Percentiles rank a stretch among this genome's conserved stretches.
Conservation (phyloP, 2,329 filamentous ascomycete genomes). For the Penicillium sp. region DNA sequence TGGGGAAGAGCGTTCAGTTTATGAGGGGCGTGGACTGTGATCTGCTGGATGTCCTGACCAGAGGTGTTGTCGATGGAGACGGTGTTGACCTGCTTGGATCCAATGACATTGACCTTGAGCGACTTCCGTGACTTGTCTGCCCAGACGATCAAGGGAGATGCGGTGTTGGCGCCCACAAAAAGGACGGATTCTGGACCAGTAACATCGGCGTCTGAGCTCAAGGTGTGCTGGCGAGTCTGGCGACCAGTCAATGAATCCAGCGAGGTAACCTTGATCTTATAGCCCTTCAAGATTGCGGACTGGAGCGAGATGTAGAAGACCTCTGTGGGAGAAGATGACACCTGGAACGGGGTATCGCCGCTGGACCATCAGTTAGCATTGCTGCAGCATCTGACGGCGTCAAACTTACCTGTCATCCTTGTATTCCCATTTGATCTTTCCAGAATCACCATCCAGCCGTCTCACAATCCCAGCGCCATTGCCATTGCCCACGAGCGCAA, state of each 20-base stretch:
- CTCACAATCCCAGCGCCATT: conserved; percentile 55
- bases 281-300: conserved; percentile 59
- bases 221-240: conserved; percentile 64
- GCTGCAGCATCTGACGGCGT: not conserved
- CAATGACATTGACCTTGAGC: conserved; percentile 45
- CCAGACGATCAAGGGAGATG: conserved; percentile 43
- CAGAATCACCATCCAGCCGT: conserved; percentile 67
- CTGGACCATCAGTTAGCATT: conserved; percentile 36
- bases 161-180: conserved; percentile 40
- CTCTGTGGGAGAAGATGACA: conserved; percentile 62
- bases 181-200: conserved; percentile 38
- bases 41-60: conserved; percentile 49
- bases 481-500: conserved; percentile 59
- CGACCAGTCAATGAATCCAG: conserved; percentile 70
- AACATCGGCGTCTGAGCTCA: conserved; percentile 72
- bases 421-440: conserved; percentile 73
- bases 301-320: conserved; percentile 76
- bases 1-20: conserved; percentile 68
- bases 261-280: conserved; percentile 70
- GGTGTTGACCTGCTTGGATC: conserved; percentile 39
- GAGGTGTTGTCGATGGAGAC: conserved; percentile 40
- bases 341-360: conserved; percentile 69
- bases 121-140: conserved; percentile 42
- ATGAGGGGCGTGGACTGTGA: conserved; percentile 68
- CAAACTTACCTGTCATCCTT: conserved; percentile 53